Percentiles rank a stretch among this genome's conserved stretches.
Conservation (phyloP, 129 eudicot genomes). For the Pseudognaphalium luteoalbum region DNA sequence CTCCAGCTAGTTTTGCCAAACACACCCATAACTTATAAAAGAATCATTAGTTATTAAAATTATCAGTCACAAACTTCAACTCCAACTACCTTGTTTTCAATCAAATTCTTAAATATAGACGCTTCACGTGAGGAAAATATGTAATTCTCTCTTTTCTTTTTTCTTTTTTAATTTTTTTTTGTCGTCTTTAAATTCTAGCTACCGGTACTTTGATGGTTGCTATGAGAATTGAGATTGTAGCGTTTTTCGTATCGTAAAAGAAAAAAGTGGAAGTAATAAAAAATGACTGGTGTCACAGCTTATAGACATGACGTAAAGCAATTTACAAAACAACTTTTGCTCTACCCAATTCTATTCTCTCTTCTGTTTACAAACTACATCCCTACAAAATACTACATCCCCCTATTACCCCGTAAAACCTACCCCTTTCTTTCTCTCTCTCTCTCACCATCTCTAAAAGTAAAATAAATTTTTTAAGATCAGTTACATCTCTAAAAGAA, state of each 20-base stretch:
- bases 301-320: constrained; percentile 44
- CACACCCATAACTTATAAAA: too few species aligned
- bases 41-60: too few species aligned
- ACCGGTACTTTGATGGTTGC: constrained; percentile 32
- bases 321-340: constrained; percentile 36
- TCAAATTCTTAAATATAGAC: too few species aligned
- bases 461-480: too few species aligned
- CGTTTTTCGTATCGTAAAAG: neutral
- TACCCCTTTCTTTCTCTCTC: neutral
- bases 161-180: too few species aligned
- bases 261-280: neutral
- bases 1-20: too few species aligned
- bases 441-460: neutral
- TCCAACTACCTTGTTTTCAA: too few species aligned
- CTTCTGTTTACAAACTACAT: constrained; percentile 7
- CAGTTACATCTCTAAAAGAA: too few species aligned
- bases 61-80: too few species aligned
- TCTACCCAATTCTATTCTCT: constrained; percentile 10
- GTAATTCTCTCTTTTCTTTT: too few species aligned
- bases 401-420: neutral
- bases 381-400: neutral
- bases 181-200: too few species aligned
- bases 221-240: neutral
- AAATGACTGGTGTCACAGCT: constrained; percentile 28
- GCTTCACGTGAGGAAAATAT: too few species aligned